Conservation (phyloP, 768 basidiomycete genomes). For the Steccherinum ochraceum region DNA sequence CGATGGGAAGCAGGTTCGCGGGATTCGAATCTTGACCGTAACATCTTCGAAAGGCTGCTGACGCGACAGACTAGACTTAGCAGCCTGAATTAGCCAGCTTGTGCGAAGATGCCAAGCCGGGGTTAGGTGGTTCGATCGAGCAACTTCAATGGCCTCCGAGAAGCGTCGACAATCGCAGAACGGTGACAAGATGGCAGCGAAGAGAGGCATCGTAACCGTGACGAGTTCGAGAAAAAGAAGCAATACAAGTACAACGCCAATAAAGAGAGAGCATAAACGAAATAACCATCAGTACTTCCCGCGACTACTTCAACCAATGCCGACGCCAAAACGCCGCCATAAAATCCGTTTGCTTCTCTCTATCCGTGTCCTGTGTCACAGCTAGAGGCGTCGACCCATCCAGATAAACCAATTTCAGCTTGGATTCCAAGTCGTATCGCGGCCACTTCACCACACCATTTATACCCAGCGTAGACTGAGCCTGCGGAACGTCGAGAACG, state of each 20-base stretch:
- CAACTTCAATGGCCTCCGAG: not conserved
- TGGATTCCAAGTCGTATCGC: slow-evolving; percentile 21
- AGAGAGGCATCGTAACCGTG: not conserved
- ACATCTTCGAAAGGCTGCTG: too few relatives aligned
- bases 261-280: not conserved
- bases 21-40: too few relatives aligned
- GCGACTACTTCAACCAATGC: not conserved
- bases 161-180: not conserved
- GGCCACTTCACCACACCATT: slow-evolving; percentile 30
- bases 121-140: too few relatives aligned
- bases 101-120: too few relatives aligned
- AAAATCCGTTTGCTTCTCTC: slow-evolving; percentile 4
- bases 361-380: slow-evolving; percentile 4
- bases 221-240: not conserved
- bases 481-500: not conserved
- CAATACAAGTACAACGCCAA: too few relatives aligned
- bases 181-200: not conserved
- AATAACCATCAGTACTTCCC: not conserved
- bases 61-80: not conserved
- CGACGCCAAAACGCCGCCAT: not conserved
- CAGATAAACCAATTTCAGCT: slow-evolving; percentile 5
- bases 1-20: not conserved
- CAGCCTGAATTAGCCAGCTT: not conserved
- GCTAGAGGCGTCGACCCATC: slow-evolving; percentile 3
- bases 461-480: not conserved